Base-by-base conservation (phyloP, 441 rosid species). In the Erysimum pusillum region DNA sequence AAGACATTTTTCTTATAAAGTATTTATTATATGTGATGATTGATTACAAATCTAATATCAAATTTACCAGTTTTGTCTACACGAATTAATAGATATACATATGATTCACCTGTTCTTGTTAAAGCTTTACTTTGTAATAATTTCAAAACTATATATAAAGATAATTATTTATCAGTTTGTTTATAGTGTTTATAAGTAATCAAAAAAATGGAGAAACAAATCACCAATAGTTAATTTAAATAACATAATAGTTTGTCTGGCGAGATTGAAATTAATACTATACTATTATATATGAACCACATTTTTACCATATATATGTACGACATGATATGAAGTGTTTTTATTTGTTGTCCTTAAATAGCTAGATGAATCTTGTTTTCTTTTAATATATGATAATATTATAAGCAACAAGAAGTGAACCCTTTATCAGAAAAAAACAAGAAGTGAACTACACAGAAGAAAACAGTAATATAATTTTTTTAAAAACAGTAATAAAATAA, bases 401-500 rank as follows among this genome's bases (percentile, higher is more conserved):
- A 9, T n/a, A 3, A 28, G 36, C 14, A 39, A 53, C 4, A 12
- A 13, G 7, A 53, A 18, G 28, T 39, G 42, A 39, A 39, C 44
- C 31, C 31, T 28, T 28, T 34, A 5, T 13, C 32, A 17, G n/a
- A 36, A 9, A 1, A 13, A 3, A 46, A 36, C 1, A 5, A 18
- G 7, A 38, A 22, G 49, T 38, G 18, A 69, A 31, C 17, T 32
- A 5, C 3, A 42, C 42, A 58, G 53, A 42, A 51, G 46, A 25
- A 57, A 57, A 57, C 44, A 63, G 57, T 28, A 41, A 41, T 41
- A 45, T n/a, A 56, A 36, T 4, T 9, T n/a, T 4, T 25, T 8
- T 8, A 35, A n/a, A 44, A 63, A 41, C 31, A 48, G 70, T 54
- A 63, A 76, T 76, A 63, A 54, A 65, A 64, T 65, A 72, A 67